Base-by-base conservation (phyloP, 176 grass and related monocot species). In the Calamus simplicifolius region DNA sequence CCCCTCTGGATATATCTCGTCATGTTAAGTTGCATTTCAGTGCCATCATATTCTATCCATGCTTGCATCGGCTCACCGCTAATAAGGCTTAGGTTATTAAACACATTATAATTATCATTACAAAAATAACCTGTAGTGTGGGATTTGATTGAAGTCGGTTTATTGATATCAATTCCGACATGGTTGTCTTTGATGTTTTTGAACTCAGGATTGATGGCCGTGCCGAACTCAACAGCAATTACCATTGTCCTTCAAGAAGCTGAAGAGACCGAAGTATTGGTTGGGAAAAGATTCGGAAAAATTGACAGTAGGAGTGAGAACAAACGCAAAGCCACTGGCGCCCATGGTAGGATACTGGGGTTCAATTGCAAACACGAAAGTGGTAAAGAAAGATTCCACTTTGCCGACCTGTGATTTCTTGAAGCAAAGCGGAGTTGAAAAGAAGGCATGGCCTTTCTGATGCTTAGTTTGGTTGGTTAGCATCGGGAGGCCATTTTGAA, bases 381-480 rank as follows among this genome's bases (percentile, higher is more conserved):
- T 23, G 21, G 21, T 23, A 23, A 1, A 23, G 21, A 23, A 23
- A 0, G 21, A 23, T 23, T 23, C 21, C 21, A 23, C 21, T 23
- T 23, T 23, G 1, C 21, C 21, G 21, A 23, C 21, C 0, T 49
- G 51, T 4, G 0, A 4, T 6, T 49, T 48, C 18, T 66, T 6
- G 54, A 43, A 82, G 7, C 13, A 67, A 73, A 5, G 25, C 50
- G 2, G 79, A 54, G 51, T 76, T 1, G 21, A 1, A 23, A 23
- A 54, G 29, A 85, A 85, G 8, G 76, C 72, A 2, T 85, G 82
- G 25, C 82, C 82, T 0, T 10, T 66, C 5, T 49, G 61, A 25
- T 84, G 49, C 16, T 38, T 27, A 2, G 83, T 81, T 68, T 71
- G 74, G 64, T 86, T 78, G 69, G 88, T 83, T 18, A 92, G 71